Base-by-base conservation (phyloP, 495 filamentous ascomycete genomes). In the Xylaria acuta region DNA sequence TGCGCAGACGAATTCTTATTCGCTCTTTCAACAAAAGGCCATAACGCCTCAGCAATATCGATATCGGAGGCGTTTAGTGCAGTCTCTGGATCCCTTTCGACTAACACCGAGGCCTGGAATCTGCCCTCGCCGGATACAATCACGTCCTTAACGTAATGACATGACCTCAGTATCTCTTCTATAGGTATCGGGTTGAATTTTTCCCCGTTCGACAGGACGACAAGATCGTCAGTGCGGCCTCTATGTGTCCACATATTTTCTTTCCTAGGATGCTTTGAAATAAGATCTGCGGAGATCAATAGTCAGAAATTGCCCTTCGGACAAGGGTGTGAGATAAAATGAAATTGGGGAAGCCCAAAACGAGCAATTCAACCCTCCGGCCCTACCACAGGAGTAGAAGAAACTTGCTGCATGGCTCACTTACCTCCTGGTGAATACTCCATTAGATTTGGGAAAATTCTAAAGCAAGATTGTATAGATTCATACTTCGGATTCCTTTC, bases 181-280 rank as follows among this genome's bases (percentile, higher is more conserved):
- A 56, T 56, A 32, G 53, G 53, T 56, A 56, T 56, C 5, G 53
- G 53, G 53, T 56, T 56, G 53, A 56, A 32, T 8, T 56, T 56
- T 20, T 56, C 53, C 12, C 53, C 53, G 14, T 56, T 56, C 3
- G 53, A 56, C 3, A 56, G 27, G 8, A 56, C 53, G 7, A 56
- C 53, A 32, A 56, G 53, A 7, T 56, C 53, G 16, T 56, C 53
- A 8, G 16, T 56, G 14, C 53, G 53, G 5, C 53, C 53, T 30
- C 27, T 56, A 14, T 56, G 53, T 1, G 27, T 56, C 53, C 53
- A 56, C 53, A 56, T 7, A 56, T 56, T 56, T 32, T 56, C 27
- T 32, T 30, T 56, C 53, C 18, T 6, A 1, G 53, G 53, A 5
- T 56, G 53, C 11, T 11, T 32, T 18, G 53, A 56, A 3, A 56